Percentiles rank a stretch among this genome's conserved stretches.
phyloP scores from a whole-genome alignment of 2,329 filamentous ascomycete genomes.

The Colletotrichum sp. region DNA sequence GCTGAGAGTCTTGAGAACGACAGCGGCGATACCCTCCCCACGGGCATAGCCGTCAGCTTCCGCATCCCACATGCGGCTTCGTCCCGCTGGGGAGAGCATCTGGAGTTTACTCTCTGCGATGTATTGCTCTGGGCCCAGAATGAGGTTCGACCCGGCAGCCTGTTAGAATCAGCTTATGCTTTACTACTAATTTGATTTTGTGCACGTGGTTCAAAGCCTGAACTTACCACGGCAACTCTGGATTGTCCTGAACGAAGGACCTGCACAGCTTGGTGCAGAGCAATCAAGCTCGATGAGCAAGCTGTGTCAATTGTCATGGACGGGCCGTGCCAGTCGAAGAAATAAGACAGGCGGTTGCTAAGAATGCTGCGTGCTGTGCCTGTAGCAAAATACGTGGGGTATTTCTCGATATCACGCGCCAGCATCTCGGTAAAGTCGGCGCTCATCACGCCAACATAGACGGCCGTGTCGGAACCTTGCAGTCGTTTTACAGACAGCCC shows the following conservation, averaged over 20 bases:
- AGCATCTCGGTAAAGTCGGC: conserved; percentile 28
- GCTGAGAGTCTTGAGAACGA: conserved; percentile 52
- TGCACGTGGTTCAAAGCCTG: not conserved
- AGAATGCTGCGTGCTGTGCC: conserved; percentile 37
- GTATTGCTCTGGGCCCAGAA: not conserved
- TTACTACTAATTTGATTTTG: not conserved
- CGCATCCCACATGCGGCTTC: conserved; percentile 44
- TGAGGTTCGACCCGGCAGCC: conserved; percentile 29
- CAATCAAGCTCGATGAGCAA: conserved; percentile 47
- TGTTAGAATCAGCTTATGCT: not conserved
- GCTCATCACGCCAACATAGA: conserved; percentile 36
- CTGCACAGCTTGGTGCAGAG: conserved; percentile 44
- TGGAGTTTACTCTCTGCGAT: conserved; percentile 20
- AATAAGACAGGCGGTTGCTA: conserved; percentile 44
- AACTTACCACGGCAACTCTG: conserved; percentile 27
- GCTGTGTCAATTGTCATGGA: conserved; percentile 49
- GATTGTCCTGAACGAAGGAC: conserved; percentile 36
- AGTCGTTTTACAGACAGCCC: conserved; percentile 32
- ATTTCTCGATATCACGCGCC: conserved; percentile 25
- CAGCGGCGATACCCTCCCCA: conserved; percentile 53
- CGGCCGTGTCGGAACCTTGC: conserved; percentile 30
- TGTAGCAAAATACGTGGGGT: conserved; percentile 31
- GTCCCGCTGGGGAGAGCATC: conserved; percentile 22
- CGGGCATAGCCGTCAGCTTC: conserved; percentile 56
- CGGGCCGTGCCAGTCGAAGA: conserved; percentile 43